phyloP scores from a whole-genome alignment of 495 filamentous ascomycete species.

The Aspergillus saccharolyticus region DNA sequence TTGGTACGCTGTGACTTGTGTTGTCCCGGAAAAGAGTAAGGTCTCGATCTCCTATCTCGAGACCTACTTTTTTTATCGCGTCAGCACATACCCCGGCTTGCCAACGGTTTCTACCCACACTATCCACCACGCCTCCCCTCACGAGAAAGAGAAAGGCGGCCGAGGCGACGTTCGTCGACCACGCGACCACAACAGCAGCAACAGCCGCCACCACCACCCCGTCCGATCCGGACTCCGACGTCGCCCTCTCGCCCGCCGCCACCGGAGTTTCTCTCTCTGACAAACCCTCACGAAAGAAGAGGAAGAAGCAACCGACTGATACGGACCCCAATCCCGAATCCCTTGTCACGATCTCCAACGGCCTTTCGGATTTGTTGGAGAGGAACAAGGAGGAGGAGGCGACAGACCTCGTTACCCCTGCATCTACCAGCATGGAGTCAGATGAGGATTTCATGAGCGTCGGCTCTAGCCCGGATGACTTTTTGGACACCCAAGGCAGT shows the following conservation, averaged over 20 bases:
- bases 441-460: constrained; percentile 94
- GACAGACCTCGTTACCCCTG: constrained; percentile 39
- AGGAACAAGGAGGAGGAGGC: constrained; percentile 15
- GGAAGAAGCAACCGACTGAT: constrained; percentile 10
- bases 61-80: constrained; percentile 17
- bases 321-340: constrained; percentile 6
- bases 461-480: constrained; percentile 71
- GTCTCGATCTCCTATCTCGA: constrained; percentile 19
- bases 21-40: constrained; percentile 20
- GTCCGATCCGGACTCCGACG: constrained; percentile 34
- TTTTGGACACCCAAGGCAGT: constrained; percentile 61
- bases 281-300: constrained; percentile 16
- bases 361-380: constrained; percentile 11
- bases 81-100: constrained; percentile 19
- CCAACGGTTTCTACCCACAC: constrained; percentile 2
- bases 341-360: constrained; percentile 6
- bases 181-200: constrained; percentile 34
- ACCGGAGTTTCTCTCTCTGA: constrained; percentile 18
- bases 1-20: constrained; percentile 24
- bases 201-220: constrained; percentile 43
- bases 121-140: constrained; percentile 59
- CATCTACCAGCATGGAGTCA: constrained; percentile 76
- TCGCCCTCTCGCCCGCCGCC: constrained; percentile 26
- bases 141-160: constrained; percentile 90
- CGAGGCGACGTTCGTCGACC: constrained; percentile 62